Percentiles rank a stretch among this genome's conserved stretches.
phyloP scores from a whole-genome alignment of 1,284 basidiomycete genomes.

The Pisolithus thermaeus region DNA sequence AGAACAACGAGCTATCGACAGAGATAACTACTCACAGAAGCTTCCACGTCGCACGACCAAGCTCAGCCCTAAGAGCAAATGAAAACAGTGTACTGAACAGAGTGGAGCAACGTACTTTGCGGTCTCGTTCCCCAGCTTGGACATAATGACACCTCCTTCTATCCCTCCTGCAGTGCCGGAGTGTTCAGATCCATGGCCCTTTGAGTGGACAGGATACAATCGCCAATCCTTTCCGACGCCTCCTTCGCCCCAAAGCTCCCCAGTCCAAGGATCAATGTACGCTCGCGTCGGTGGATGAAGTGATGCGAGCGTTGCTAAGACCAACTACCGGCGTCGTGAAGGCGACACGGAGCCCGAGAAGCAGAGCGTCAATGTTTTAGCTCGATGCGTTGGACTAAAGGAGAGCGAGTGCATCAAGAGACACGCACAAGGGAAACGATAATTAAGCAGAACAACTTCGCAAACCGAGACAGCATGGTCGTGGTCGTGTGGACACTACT shows the following conservation, averaged over 20 bases:
- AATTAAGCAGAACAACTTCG: conserved; percentile 31
- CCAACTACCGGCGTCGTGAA: conserved; percentile 34
- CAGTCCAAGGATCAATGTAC: conserved; percentile 66
- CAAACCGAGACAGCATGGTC: conserved; percentile 38
- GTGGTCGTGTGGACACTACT: background rate
- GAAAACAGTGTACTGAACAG: background rate
- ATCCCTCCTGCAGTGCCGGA: conserved; percentile 8
- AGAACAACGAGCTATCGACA: background rate
- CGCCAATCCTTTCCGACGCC: conserved; percentile 48
- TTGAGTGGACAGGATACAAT: conserved; percentile 9
- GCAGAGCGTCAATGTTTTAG: too few species aligned
- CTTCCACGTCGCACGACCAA: conserved; percentile 91
- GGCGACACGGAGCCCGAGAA: too few species aligned
- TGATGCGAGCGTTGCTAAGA: conserved; percentile 53
- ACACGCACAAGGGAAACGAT: conserved; percentile 20
- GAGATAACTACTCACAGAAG: conserved; percentile 52
- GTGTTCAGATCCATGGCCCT: background rate
- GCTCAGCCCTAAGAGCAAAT: conserved; percentile 58
- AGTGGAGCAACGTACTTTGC: conserved; percentile 67
- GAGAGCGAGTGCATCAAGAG: conserved; percentile 2
- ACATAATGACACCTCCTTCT: conserved; percentile 83
- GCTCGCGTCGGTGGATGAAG: conserved; percentile 58
- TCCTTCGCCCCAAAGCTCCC: conserved; percentile 62
- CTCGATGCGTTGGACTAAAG: conserved; percentile 2
- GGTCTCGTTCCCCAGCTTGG: conserved; percentile 86